Base-by-base conservation (phyloP, 2,329 filamentous ascomycete species). In the Aspergillus quadrilineatus region DNA sequence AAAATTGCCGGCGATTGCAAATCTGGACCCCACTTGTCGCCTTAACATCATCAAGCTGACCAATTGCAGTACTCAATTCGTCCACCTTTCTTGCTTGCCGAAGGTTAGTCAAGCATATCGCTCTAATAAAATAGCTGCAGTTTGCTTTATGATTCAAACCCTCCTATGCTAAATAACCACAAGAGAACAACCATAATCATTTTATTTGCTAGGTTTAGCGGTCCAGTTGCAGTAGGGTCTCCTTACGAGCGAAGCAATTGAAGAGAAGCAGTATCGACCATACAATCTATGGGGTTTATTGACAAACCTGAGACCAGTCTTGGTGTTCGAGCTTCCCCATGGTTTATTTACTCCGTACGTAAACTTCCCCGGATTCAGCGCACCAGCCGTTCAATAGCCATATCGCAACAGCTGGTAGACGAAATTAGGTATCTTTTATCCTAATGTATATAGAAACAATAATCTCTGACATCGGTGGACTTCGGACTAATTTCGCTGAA, bases 1-100 rank as follows among this genome's bases (percentile, higher is more conserved):
- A 46, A 53, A 53, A 53, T 47, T 41, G 29, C 43, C 43, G 34
- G 43, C 7, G 32, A 49, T 52, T 48, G 55, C 43, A 53, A 51
- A 56, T 52, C 44, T 17, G 37, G 42, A 14, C 53, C 54, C 48
- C 55, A 47, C 55, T 37, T 52, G 30, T 53, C 17, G 29, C 28
- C 39, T 52, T 49, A 36, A 32, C 26, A 42, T 34, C 28, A 12
- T 45, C 8, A 44, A 42, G n/a, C 30, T 22, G 48, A 14, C 55
- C 55, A 57, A 57, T 49, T 49, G 49, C 22, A 32, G 15, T 29
- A 12, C 50, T 29, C 15, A 12, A 12, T 53, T 42, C 28, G 3
- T 34, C 26, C 55, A 57, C 50, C 54, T 15, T 15, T 36, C 34
- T 32, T 47, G 12, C 28, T 56, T 8, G 36, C 15, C 10, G 29